Evolutionary conservation across 306 rosid species (phyloP), one percentile per base, ranked within the genome.

Genomic region (Boehmeria nivea): DNA sequence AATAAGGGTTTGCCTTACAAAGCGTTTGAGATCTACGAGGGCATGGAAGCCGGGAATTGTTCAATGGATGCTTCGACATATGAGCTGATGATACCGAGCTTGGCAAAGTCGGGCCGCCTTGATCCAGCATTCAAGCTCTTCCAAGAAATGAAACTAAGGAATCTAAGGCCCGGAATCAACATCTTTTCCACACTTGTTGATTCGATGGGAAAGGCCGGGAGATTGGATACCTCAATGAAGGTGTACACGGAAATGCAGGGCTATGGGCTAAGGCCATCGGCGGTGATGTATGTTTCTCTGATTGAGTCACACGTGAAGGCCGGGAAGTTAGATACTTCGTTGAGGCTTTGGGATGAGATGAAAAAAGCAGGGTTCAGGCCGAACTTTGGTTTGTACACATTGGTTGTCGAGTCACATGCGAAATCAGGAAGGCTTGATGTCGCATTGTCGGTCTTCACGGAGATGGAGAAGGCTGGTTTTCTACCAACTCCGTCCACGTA

Each of bases 391-490:
- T 60, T 87, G 75, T 87, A 90, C 80, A 85, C 98, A 3, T 62
- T 87, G 86, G 73, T 87, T 57, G 83, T 90, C 25, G 95, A 90
- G 63, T 80, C 95, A 0, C 88, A 90, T 68, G 95, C 95, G 12
- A 87, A 87, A 80, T 87, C 91, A 6, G 98, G 95, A 68, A 87
- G 82, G 74, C 95, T 87, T 61, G 98, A 90, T 47, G 64, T 78
- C 63, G 94, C 98, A 38, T 80, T 90, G 84, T 82, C 94, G 64
- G 51, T 86, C 33, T 90, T 87, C 76, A 68, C 72, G 1, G 98
- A 90, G 55, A 90, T 90, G 98, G 98, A 90, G 77, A 90, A 84
- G 75, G 94, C 90, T 23, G 98, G 98, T 53, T 90, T 90, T 82
- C 80, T 90, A 43, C 94, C 98, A 21, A 87, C 94, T 22, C 94